Evolutionary conservation across 106 monocot species (phyloP).

Genomic region (Alisma plantagoaquatica): DNA sequence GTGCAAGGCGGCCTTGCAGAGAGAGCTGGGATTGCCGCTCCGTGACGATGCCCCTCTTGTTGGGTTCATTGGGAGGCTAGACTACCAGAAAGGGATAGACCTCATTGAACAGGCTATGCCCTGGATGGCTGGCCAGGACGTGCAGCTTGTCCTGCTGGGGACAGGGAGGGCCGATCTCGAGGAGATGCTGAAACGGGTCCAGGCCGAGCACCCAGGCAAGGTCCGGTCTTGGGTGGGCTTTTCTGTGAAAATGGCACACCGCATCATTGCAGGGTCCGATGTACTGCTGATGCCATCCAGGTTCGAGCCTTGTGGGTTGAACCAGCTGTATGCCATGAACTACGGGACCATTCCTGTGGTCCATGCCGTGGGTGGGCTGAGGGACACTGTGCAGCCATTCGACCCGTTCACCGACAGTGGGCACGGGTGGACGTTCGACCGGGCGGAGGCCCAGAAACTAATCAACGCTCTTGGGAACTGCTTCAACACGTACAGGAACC

Average conservation of each 20-base stretch:
- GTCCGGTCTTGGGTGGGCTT: slow-evolving; percentile 83
- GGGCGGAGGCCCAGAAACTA: slow-evolving; percentile 37
- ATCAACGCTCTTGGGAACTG: slow-evolving; percentile 60
- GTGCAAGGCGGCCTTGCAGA: slow-evolving; percentile 85
- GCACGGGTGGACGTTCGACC: slow-evolving; percentile 75
- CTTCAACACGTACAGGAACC: slow-evolving; percentile 59
- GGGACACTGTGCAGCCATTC: slow-evolving; percentile 68
- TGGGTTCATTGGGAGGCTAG: slow-evolving; percentile 82
- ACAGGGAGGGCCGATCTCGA: slow-evolving; percentile 73
- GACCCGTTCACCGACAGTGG: slow-evolving; percentile 58
- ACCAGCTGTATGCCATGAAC: slow-evolving; percentile 85
- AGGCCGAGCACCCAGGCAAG: slow-evolving; percentile 39
- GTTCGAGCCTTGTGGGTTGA: slow-evolving; percentile 91
- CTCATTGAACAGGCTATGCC: slow-evolving; percentile 76
- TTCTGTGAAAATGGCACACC: slow-evolving; percentile 62
- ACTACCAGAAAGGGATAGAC: slow-evolving; percentile 79
- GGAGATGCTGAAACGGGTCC: slow-evolving; percentile 43
- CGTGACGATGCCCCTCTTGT: slow-evolving; percentile 54
- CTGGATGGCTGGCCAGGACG: slow-evolving; percentile 67
- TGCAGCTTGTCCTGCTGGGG: slow-evolving; percentile 75
- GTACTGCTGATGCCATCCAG: slow-evolving; percentile 83
- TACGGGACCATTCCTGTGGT: slow-evolving; percentile 89
- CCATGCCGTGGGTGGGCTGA: slow-evolving; percentile 79
- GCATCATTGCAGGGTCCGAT: slow-evolving; percentile 81
- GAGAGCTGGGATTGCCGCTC: slow-evolving; percentile 49